Evolutionary conservation across 495 filamentous ascomycete genomes (phyloP).

Genomic region (Arthonia radiata): DNA sequence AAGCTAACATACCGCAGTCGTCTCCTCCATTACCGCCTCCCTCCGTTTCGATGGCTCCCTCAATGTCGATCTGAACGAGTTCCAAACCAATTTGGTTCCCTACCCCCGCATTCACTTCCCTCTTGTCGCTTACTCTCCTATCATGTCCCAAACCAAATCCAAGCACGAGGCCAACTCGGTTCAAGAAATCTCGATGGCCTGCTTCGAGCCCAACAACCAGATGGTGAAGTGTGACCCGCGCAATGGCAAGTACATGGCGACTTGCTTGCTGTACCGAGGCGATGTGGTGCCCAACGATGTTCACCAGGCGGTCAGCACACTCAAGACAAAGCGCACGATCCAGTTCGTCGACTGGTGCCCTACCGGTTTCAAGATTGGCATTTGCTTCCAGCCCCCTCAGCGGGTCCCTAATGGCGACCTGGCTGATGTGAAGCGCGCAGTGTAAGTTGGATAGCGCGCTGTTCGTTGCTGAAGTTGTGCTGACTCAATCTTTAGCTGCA

Average conservation of each 20-base stretch:
- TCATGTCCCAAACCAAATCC: slow-evolving; percentile 80
- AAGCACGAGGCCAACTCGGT: slow-evolving; percentile 55
- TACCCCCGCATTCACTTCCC: slow-evolving; percentile 99
- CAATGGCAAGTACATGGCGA: slow-evolving; percentile 99
- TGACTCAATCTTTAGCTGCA: slow-evolving; percentile 35
- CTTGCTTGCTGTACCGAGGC: slow-evolving; percentile 90
- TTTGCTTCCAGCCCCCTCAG: slow-evolving; percentile 95
- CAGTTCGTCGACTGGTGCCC: slow-evolving; percentile 99
- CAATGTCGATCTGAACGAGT: slow-evolving; percentile 98
- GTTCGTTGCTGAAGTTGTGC: background rate
- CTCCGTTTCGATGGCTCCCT: slow-evolving; percentile 96
- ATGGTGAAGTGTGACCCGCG: slow-evolving; percentile 99
- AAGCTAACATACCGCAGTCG: slow-evolving; percentile 27
- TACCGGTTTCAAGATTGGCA: slow-evolving; percentile 98
- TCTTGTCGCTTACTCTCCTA: slow-evolving; percentile 82
- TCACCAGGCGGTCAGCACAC: slow-evolving; percentile 66
- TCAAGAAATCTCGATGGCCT: slow-evolving; percentile 21
- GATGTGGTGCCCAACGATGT: slow-evolving; percentile 94
- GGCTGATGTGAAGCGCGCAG: slow-evolving; percentile 89
- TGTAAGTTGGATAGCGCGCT: slow-evolving; percentile 47
- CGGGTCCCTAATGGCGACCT: slow-evolving; percentile 90
- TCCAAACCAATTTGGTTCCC: slow-evolving; percentile 97
- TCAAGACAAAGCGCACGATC: slow-evolving; percentile 97
- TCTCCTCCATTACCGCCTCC: slow-evolving; percentile 94
- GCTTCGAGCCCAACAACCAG: slow-evolving; percentile 69